phyloP scores from a whole-genome alignment of 1,284 basidiomycete species.

The Anthracocystis panici-leucophaei region DNA sequence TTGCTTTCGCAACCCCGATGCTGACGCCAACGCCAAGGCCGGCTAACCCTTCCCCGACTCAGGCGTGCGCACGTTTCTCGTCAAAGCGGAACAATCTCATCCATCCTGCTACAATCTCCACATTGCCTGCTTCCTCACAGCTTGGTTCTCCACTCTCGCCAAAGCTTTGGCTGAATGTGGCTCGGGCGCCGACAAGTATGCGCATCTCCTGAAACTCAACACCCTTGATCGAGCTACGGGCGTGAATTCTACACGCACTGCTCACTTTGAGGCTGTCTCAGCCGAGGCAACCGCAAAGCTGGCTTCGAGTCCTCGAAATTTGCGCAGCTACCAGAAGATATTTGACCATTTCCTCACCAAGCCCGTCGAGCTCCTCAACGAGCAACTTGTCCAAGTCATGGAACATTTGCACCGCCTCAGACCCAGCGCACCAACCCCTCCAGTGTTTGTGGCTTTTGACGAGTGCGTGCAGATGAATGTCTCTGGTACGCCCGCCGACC shows the following conservation, averaged over 20 bases:
- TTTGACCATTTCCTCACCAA: neutral
- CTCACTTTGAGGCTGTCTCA: too few relatives aligned
- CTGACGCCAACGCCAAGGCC: neutral
- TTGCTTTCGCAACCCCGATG: constrained; percentile 9
- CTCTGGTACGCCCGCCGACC: neutral
- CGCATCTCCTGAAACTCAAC: constrained; percentile 5
- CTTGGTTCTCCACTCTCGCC: constrained; percentile 10
- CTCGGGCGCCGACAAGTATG: neutral
- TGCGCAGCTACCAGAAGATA: too few relatives aligned
- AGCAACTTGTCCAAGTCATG: neutral
- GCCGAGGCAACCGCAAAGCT: too few relatives aligned
- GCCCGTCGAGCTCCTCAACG: neutral
- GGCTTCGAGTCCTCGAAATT: too few relatives aligned
- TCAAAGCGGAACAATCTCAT: neutral
- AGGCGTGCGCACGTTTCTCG: neutral
- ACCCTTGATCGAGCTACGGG: neutral
- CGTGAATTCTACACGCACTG: too few relatives aligned
- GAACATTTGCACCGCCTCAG: neutral
- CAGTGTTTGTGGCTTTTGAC: constrained; percentile 14
- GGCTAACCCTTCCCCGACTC: constrained; percentile 14
- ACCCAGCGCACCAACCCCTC: neutral
- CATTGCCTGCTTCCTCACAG: constrained; percentile 6
- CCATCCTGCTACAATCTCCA: neutral
- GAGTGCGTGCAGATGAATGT: constrained; percentile 10
- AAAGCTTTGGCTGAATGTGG: neutral